phyloP scores from a whole-genome alignment of 768 basidiomycete species.

The Tylopilus vinaceipallidus region DNA sequence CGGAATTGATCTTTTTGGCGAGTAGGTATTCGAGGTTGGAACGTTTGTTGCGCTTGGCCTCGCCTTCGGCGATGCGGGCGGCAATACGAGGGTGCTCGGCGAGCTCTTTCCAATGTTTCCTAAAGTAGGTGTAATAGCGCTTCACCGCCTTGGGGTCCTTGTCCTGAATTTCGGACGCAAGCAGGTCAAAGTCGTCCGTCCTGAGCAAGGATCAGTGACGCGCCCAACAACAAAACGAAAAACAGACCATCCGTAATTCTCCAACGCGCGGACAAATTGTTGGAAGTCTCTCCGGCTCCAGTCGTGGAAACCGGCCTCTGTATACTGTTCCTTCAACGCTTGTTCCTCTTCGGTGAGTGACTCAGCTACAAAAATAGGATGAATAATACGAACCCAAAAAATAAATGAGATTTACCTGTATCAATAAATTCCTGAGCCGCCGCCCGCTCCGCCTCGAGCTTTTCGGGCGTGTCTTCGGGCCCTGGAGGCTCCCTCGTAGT shows the following conservation, averaged over 20 bases:
- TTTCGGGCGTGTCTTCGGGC: conserved; percentile 77
- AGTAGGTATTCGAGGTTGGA: conserved; percentile 79
- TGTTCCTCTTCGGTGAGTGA: conserved; percentile 88
- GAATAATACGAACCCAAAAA: not conserved
- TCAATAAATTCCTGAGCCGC: conserved; percentile 88
- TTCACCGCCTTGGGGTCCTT: conserved; percentile 78
- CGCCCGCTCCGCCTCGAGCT: conserved; percentile 75
- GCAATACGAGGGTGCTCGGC: conserved; percentile 75
- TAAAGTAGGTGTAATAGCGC: conserved; percentile 79
- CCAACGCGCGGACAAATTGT: conserved; percentile 79
- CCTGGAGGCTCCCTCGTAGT: conserved; percentile 63
- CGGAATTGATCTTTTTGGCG: conserved; percentile 76
- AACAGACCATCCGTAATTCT: conserved; percentile 76
- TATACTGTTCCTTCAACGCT: conserved; percentile 74
- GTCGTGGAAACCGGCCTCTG: conserved; percentile 77
- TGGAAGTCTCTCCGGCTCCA: conserved; percentile 96
- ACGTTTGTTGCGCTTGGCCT: conserved; percentile 84
- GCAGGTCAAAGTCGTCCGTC: conserved; percentile 62
- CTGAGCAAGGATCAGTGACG: conserved; percentile 30
- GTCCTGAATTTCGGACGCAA: conserved; percentile 81
- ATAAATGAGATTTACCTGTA: conserved; percentile 46
- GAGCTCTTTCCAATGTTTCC: conserved; percentile 81
- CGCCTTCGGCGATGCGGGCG: conserved; percentile 83
- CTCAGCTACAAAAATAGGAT: conserved; percentile 56
- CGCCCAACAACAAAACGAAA: not conserved